Conservation (phyloP, 805 yeast genomes). For the Candida takata region DNA sequence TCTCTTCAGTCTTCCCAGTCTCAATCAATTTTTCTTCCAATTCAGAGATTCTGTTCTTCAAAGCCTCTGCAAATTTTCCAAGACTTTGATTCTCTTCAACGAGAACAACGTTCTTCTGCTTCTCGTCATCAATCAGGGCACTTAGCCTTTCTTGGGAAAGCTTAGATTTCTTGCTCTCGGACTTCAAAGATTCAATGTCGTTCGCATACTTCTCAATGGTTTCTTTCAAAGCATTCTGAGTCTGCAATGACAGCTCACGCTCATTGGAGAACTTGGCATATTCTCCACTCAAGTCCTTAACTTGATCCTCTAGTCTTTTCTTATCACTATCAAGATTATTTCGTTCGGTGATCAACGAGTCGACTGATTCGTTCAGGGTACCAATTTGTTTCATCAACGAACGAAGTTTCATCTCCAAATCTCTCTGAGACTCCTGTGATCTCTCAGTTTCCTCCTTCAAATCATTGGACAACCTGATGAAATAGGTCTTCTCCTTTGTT, state of each 20-base stretch:
- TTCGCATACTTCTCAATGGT: constrained; percentile 23
- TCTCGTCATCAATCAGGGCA: constrained; percentile 29
- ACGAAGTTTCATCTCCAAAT: constrained; percentile 37
- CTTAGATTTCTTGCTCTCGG: constrained; percentile 22
- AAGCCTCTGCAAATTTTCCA: constrained; percentile 45
- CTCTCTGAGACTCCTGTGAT: constrained; percentile 35
- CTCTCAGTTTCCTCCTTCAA: constrained; percentile 38
- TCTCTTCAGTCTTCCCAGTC: constrained; percentile 44
- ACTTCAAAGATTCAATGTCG: constrained; percentile 26
- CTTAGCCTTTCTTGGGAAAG: constrained; percentile 20
- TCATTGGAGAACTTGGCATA: constrained; percentile 31
- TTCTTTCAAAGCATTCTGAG: constrained; percentile 13
- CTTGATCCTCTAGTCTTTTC: constrained; percentile 37
- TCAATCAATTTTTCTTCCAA: constrained; percentile 43
- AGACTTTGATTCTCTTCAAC: constrained; percentile 64
- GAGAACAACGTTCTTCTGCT: constrained; percentile 48
- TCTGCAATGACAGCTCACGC: constrained; percentile 18
- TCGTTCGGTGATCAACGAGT: constrained; percentile 55
- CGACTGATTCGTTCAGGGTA: constrained; percentile 51
- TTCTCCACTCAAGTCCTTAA: constrained; percentile 34
- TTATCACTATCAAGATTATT: constrained; percentile 49
- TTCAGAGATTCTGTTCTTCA: constrained; percentile 37
- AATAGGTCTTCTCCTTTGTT: constrained; percentile 35
- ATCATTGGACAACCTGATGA: constrained; percentile 33
- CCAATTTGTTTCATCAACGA: constrained; percentile 46